Evolutionary conservation across 1,139 yeast species (phyloP), one percentile per base, ranked within the genome.

Genomic region (Diutina mesorugosa): DNA sequence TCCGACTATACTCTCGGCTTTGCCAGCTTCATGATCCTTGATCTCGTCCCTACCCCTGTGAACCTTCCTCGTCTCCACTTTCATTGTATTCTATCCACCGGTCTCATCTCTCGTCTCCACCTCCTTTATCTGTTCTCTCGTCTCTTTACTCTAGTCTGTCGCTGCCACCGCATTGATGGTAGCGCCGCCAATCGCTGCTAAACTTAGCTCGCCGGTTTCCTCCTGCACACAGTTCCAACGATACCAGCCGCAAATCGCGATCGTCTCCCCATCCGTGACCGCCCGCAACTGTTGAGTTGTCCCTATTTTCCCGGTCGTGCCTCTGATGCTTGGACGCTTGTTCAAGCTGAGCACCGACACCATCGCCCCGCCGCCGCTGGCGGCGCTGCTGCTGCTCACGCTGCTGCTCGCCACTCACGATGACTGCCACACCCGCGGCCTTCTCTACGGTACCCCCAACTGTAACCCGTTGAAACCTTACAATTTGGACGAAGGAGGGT

Each of bases 351-450:
- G 35, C 12, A 10, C 16, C 12, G 38, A 47, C 21, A n/a, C 35
- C 9, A 29, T 47, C 7, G 14, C 45, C 26, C 41, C 30, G 45
- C 53, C 41, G n/a, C 53, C 53, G 7, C 21, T 30, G 30, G 38
- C 21, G 16, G 53, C 30, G 29, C 18, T 21, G 14, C 51, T 26
- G 21, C 26, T 18, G 26, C 45, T 50, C 10, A 50, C 53, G 26
- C 53, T 50, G 53, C 53, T 50, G 53, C 28, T 50, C 14, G 45
- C 53, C 29, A 50, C 53, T n/a, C 30, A 50, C 32, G 53, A 50
- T 16, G 53, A 50, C 21, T 50, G 53, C 32, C 26, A n/a, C 26
- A 50, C 53, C 28, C 53, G 53, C 10, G 53, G 53, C 6, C 5
- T 50, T 5, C n/a, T 50, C 6, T 50, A 50, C 21, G 53, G 53